Evolutionary conservation across 106 monocot species (phyloP).

Genomic region (Apostasia ramifera): DNA sequence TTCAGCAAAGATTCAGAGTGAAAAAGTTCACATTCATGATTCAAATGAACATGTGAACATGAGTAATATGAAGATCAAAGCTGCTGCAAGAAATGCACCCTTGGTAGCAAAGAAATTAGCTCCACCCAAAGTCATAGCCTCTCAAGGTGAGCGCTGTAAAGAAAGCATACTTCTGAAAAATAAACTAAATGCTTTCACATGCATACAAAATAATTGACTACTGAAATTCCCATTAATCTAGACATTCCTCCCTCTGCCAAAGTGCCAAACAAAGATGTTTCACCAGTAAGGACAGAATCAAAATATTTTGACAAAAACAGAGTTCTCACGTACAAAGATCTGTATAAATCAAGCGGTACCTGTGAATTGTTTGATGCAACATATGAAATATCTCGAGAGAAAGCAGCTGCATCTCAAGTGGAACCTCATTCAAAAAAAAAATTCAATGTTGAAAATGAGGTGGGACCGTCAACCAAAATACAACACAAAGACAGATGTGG

Average conservation of each 20-base stretch:
- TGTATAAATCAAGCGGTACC: slow-evolving; percentile 31
- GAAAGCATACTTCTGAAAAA: slow-evolving; percentile 53
- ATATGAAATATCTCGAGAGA: slow-evolving; percentile 34
- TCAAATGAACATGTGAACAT: slow-evolving; percentile 21
- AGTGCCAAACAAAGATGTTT: slow-evolving; percentile 27
- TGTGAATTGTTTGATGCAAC: slow-evolving; percentile 29
- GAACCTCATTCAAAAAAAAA: slow-evolving; percentile 41
- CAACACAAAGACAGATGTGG: slow-evolving; percentile 44
- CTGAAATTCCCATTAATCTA: slow-evolving; percentile 18
- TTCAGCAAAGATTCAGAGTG: slow-evolving; percentile 24
- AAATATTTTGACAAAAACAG: slow-evolving; percentile 46
- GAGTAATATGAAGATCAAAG: slow-evolving; percentile 46
- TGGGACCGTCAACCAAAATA: slow-evolving; percentile 18
- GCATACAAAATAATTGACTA: slow-evolving; percentile 28
- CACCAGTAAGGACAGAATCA: slow-evolving; percentile 18
- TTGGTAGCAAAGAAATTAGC: slow-evolving; percentile 36
- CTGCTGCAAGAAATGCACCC: slow-evolving; percentile 55
- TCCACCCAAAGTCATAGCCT: slow-evolving; percentile 16
- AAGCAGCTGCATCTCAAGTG: slow-evolving; percentile 31
- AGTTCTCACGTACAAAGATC: slow-evolving; percentile 17
- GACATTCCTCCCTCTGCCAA: slow-evolving; percentile 32
- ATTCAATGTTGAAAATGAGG: slow-evolving; percentile 38
- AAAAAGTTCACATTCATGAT: slow-evolving; percentile 18
- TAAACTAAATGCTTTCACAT: slow-evolving; percentile 22
- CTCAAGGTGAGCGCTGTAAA: slow-evolving; percentile 37